Conservation (phyloP, 2,329 filamentous ascomycete species). For the Dactylellina leptospora region DNA sequence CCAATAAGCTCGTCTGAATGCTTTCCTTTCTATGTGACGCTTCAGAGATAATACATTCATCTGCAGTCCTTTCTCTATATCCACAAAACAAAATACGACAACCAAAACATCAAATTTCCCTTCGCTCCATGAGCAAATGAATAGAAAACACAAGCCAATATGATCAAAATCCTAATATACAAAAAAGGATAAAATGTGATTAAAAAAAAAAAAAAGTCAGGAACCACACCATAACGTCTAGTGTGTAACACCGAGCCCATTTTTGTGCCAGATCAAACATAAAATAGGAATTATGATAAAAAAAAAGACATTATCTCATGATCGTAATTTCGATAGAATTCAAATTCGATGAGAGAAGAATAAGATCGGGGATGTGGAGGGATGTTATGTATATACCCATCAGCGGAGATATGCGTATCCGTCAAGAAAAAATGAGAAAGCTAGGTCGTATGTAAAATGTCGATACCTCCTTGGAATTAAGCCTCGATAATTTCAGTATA, state of each 20-base stretch:
- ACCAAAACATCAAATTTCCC: background rate
- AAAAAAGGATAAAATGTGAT: background rate
- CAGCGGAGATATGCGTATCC: background rate
- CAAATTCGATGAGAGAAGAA: no score
- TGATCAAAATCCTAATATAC: background rate
- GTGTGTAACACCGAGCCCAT: no score
- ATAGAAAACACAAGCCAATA: slow-evolving; percentile 1
- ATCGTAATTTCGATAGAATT: no score
- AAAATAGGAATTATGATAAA: background rate
- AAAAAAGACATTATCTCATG: slow-evolving; percentile 15
- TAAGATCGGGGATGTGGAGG: background rate
- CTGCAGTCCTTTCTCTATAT: slow-evolving; percentile 1
- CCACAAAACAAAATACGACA: background rate
- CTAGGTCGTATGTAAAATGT: background rate
- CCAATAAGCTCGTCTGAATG: no score
- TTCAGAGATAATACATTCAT: no score
- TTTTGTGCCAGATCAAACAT: no score
- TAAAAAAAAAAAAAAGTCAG: background rate
- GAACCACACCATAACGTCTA: slow-evolving; percentile 1
- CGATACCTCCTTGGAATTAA: no score
- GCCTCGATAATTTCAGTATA: no score
- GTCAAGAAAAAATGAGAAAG: background rate
- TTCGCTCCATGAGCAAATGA: background rate
- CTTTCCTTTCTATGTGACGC: no score
- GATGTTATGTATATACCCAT: background rate